phyloP scores from a whole-genome alignment of 257 asterid species.

The Gardenia jasminoides region DNA sequence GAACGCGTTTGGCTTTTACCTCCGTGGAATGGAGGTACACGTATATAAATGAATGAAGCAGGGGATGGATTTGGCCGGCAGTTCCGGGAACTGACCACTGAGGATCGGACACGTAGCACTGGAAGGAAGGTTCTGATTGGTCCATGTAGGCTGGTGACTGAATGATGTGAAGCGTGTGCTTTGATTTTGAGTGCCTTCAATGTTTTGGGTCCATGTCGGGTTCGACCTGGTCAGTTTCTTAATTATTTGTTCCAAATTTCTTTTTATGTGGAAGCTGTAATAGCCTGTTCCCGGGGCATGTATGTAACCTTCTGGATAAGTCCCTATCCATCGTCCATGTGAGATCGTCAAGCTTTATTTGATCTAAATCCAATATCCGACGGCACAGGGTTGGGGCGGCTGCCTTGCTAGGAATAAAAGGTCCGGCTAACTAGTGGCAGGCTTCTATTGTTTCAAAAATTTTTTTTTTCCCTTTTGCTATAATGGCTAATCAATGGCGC shows the following conservation, averaged over 20 bases:
- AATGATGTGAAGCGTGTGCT: constrained; percentile 30
- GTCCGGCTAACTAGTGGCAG: no score
- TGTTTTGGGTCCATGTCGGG: constrained; percentile 20
- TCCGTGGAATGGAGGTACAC: background rate
- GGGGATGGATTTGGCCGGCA: background rate
- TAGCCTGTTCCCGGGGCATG: constrained; percentile 7
- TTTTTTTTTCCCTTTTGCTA: no score
- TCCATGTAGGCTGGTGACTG: constrained; percentile 27
- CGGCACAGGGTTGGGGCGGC: no score
- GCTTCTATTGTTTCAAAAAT: no score
- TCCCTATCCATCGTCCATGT: background rate
- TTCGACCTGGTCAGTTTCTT: constrained; percentile 13
- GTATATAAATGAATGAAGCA: constrained; percentile 7
- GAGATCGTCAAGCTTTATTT: background rate
- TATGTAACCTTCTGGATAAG: background rate
- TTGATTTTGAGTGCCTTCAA: constrained; percentile 26
- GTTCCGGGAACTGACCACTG: constrained; percentile 13
- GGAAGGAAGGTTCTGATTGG: constrained; percentile 29
- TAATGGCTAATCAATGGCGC: no score
- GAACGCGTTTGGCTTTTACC: constrained; percentile 8
- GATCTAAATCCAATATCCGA: no score
- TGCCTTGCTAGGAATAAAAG: no score
- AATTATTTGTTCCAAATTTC: background rate
- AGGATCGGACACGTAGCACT: background rate
- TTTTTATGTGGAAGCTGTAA: background rate